Conservation (phyloP, 2,329 filamentous ascomycete species). For the Sporothrix protearum region DNA sequence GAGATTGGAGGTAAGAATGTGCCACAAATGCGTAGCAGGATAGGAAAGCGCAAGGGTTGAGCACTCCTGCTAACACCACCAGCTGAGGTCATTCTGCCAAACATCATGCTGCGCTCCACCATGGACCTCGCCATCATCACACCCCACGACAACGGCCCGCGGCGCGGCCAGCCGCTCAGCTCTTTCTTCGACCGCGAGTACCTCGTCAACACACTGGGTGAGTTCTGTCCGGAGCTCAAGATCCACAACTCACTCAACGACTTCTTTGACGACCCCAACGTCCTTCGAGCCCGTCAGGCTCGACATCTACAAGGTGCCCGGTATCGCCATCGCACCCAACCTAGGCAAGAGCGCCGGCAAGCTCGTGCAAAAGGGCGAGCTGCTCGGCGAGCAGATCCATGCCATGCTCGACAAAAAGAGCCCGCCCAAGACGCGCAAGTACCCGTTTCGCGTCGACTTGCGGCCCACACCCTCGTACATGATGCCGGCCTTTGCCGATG, state of each 20-base stretch:
- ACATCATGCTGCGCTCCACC: constrained; percentile 36
- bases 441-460: constrained; percentile 37
- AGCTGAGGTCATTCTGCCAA: constrained; percentile 41
- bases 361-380: constrained; percentile 31
- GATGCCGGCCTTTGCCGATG: constrained; percentile 37
- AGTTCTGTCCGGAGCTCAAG: constrained; percentile 39
- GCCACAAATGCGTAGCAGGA: background rate
- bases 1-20: constrained; percentile 43
- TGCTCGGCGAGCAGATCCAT: constrained; percentile 31
- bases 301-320: constrained; percentile 29
- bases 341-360: constrained; percentile 27
- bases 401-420: constrained; percentile 31
- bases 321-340: constrained; percentile 19
- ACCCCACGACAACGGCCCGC: constrained; percentile 32
- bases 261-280: constrained; percentile 36
- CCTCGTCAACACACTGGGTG: constrained; percentile 33
- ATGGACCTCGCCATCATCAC: constrained; percentile 32
- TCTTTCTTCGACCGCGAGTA: constrained; percentile 39
- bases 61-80: constrained; percentile 18
- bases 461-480: constrained; percentile 30
- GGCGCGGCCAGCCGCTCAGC: constrained; percentile 33
- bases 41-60: background rate
- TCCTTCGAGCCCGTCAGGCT: constrained; percentile 32
- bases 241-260: constrained; percentile 37
- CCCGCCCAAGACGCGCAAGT: constrained; percentile 32